Evolutionary conservation across 129 eudicot species (phyloP).

Genomic region (Pseudognaphalium luteoalbum): DNA sequence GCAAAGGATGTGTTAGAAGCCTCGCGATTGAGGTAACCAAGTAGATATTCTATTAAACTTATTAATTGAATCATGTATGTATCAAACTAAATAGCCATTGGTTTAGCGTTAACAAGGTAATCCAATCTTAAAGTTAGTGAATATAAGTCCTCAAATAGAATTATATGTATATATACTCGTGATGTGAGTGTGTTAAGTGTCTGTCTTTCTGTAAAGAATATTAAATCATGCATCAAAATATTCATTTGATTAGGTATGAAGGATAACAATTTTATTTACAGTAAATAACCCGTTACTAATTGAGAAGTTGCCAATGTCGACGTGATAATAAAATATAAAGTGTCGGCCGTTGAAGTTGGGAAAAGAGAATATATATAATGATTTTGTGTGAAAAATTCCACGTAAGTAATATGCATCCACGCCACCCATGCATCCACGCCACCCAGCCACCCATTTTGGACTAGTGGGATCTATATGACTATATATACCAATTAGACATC

Average conservation of each 20-base stretch:
- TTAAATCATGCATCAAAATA: neutral
- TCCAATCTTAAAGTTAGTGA: too few relatives aligned
- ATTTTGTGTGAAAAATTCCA: neutral
- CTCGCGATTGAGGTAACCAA: too few relatives aligned
- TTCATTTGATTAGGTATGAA: neutral
- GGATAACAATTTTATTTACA: neutral
- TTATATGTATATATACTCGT: too few relatives aligned
- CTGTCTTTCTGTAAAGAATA: too few relatives aligned
- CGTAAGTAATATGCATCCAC: slow-evolving; percentile 12
- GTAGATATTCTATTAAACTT: too few relatives aligned
- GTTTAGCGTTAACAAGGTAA: too few relatives aligned
- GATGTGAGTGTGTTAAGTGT: too few relatives aligned
- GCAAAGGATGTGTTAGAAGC: too few relatives aligned
- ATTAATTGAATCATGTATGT: too few relatives aligned
- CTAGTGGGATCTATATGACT: slow-evolving; percentile 21
- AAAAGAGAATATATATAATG: neutral
- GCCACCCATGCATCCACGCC: slow-evolving; percentile 3
- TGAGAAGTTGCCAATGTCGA: neutral
- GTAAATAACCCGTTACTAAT: too few relatives aligned
- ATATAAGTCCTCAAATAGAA: too few relatives aligned
- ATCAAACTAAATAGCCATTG: too few relatives aligned
- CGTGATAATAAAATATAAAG: neutral
- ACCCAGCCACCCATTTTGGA: slow-evolving; percentile 31
- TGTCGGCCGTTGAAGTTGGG: slow-evolving; percentile 22
- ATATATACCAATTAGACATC: neutral